Evolutionary conservation across 2,329 filamentous ascomycete genomes (phyloP).

Genomic region (Paecilomyces sp.): DNA sequence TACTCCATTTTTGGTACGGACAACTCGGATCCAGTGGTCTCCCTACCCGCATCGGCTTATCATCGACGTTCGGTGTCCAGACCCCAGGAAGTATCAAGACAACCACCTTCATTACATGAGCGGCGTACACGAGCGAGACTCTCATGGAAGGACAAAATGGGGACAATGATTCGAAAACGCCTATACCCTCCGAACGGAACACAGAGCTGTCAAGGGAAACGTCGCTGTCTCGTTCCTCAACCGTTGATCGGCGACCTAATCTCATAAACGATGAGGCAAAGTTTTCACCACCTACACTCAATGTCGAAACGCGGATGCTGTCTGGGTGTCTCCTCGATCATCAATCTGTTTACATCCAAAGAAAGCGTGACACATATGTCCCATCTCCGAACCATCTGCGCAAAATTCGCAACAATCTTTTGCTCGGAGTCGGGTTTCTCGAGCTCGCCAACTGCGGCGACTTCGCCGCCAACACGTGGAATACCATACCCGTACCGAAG

Average conservation of each 20-base stretch:
- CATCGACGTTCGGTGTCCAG: background rate
- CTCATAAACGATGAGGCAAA: background rate
- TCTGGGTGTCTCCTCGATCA: background rate
- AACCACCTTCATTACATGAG: background rate
- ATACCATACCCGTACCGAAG: slow-evolving; percentile 42
- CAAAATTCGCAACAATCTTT: slow-evolving; percentile 15
- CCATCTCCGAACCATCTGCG: background rate
- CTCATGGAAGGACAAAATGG: background rate
- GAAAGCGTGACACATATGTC: background rate
- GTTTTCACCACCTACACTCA: background rate
- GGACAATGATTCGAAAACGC: background rate
- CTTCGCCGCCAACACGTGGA: slow-evolving; percentile 54
- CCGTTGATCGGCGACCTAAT: background rate
- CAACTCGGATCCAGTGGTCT: background rate
- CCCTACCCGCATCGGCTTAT: background rate
- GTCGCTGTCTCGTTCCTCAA: background rate
- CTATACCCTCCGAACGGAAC: background rate
- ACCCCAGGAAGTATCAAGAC: background rate
- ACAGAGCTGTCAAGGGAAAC: background rate
- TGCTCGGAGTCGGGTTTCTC: slow-evolving; percentile 42
- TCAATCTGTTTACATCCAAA: background rate
- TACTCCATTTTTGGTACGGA: background rate
- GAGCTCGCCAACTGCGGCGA: slow-evolving; percentile 51
- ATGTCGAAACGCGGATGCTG: background rate
- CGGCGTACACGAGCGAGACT: background rate